Base-by-base conservation (phyloP, 2,329 filamentous ascomycete genomes). In the Cytospora chrysosperma region DNA sequence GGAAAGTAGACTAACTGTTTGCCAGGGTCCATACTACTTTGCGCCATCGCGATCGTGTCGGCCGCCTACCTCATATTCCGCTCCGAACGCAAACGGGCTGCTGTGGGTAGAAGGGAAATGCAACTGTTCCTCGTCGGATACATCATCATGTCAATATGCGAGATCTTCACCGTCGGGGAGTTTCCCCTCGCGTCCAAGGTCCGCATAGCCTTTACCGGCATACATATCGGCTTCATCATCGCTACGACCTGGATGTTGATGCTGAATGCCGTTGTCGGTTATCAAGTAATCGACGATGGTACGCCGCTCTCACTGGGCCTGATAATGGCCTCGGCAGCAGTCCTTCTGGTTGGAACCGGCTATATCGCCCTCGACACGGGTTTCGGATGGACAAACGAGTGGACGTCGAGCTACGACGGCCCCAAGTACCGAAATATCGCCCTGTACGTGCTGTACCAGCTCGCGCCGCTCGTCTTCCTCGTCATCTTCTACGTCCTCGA, bases 311-410 rank as follows among this genome's bases (percentile, higher is more conserved):
- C 94, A 0, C 72, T 98, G 17, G 89, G 85, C 7, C 82, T 98
- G 4, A 87, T 96, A 59, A 67, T 88, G 57, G 79, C 79, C 50
- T 97, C 94, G 17, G 88, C 90, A 0, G 76, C 81, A 13, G 79
- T 86, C 17, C 79, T 98, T 61, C 91, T 98, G 71, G 81, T 98
- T 67, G 95, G 95, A 63, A 96, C 93, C 1, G 94, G 93, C 37
- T 99, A 97, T 75, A 96, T 99, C 72, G 91, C 93, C 15, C 88
- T 99, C 67, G 95, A 99, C 74, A 98, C 94, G 0, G 94, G 90
- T 19, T 93, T 92, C 74, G 79, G 82, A 68, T 98, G 91, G 88
- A 97, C 94, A 0, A 85, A 85, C 53, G 88, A 88, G 74, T 99
- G 92, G 81, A 76, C 89, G 66, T 77, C 78, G 34, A 90, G 87